Percentiles rank a stretch among this genome's conserved stretches.
These are phyloP conservation scores for Pisolithus sp. DNA, from an alignment of 768 basidiomycete species.

Conservation along the genomic window DNA sequence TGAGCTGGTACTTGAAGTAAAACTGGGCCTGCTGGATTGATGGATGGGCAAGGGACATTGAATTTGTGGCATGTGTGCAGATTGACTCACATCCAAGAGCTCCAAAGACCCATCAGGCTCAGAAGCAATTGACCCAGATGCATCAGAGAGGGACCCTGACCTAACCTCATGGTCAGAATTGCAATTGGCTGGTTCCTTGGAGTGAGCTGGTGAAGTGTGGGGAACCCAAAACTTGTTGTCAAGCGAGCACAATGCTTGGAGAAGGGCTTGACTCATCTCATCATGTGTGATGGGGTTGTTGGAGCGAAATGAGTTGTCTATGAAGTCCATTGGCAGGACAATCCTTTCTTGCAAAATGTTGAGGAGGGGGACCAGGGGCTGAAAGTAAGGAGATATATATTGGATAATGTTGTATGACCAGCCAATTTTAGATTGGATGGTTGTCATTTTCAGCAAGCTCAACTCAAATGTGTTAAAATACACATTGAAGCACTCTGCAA, in stretches of 20 bases:
- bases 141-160: too few species aligned
- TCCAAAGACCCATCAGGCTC: too few species aligned
- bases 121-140: too few species aligned
- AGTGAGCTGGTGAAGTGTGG: neutral
- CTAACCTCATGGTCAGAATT: too few species aligned
- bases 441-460: neutral
- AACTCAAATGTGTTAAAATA: neutral
- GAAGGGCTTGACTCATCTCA: neutral
- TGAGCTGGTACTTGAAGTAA: neutral
- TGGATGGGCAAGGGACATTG: neutral
- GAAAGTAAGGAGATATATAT: constrained; percentile 2
- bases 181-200: too few species aligned
- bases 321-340: neutral
- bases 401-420: neutral
- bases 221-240: neutral
- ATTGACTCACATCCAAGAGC: neutral
- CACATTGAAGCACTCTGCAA: constrained; percentile 1
- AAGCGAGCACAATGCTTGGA: neutral
- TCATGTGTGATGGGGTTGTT: neutral
- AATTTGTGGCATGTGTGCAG: neutral
- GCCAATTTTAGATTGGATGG: neutral
- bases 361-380: neutral
- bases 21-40: neutral
- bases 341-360: neutral
- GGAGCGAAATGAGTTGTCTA: neutral